Conservation (phyloP, 106 monocot species). For the Dendrobium huoshanense region DNA sequence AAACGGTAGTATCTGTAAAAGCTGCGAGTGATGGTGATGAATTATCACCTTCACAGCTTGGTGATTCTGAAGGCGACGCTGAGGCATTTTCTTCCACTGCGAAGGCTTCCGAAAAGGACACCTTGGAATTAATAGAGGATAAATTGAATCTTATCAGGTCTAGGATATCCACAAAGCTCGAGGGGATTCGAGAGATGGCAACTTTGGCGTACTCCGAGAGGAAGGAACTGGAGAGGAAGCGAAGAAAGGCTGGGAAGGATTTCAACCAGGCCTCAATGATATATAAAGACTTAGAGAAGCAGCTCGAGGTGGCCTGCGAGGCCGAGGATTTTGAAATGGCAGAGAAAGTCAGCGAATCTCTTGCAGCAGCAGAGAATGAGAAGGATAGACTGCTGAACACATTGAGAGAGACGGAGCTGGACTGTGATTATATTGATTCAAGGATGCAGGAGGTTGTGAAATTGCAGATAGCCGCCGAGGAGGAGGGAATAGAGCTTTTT, state of each 20-base stretch:
- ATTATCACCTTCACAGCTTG: background rate
- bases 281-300: conserved; percentile 57
- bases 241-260: conserved; percentile 42
- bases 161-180: conserved; percentile 38
- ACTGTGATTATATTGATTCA: conserved; percentile 56
- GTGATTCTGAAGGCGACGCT: background rate
- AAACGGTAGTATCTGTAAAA: background rate
- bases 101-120: conserved; percentile 9
- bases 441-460: conserved; percentile 66
- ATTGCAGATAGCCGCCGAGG: conserved; percentile 62
- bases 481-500: conserved; percentile 47
- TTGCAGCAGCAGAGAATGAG: conserved; percentile 67
- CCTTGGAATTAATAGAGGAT: conserved; percentile 23
- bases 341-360: conserved; percentile 62
- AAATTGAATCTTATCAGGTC: conserved; percentile 45
- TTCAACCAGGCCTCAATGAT: conserved; percentile 27
- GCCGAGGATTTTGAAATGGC: conserved; percentile 89
- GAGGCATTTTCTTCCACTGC: background rate
- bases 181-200: conserved; percentile 29
- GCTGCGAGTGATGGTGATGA: background rate
- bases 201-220: conserved; percentile 28
- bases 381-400: conserved; percentile 38
- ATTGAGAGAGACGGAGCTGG: conserved; percentile 48
- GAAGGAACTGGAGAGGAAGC: conserved; percentile 54
- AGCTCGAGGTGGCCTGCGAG: conserved; percentile 87